Base-by-base conservation (phyloP, 2,329 filamentous ascomycete genomes). In the Monosporascus sp. region DNA sequence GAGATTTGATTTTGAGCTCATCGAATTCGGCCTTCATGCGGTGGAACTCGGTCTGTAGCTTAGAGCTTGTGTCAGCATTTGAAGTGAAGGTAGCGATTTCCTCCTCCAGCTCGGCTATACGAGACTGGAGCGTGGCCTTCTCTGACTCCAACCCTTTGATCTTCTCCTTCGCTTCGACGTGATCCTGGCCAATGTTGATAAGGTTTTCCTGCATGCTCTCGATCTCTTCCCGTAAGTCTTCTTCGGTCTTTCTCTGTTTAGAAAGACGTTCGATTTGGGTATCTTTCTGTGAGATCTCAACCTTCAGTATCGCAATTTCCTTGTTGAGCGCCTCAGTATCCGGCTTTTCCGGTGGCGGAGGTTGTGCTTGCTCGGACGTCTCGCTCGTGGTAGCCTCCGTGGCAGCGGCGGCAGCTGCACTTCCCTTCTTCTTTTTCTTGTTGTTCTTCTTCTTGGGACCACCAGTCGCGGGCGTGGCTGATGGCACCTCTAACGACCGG, bases 381-480 rank as follows among this genome's bases (percentile, higher is more conserved):
- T 75, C 71, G 40, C 63, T 69, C 3, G 67, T 56, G 5, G 72
- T 67, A 5, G 72, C 61, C 51, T 77, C 75, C 20, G 62, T 61
- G 7, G 65, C 56, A 6, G 64, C 48, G n/a, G 73, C 70, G 8
- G 76, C 71, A 7, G 71, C 68, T 7, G 69, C 69, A 58, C 81
- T 83, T 34, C 79, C 82, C 19, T 82, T 84, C 76, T 92, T 93
- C 80, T 95, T 96, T 76, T 93, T 96, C 68, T 90, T 90, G 59
- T 91, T 95, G 70, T 90, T 92, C 71, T 90, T 95, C 73, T 91
- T 93, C 55, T 79, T 82, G 56, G 76, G 76, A 0, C 64, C 53
- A 1, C 66, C 49, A 4, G 68, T 47, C 1, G 64, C 36, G 1
- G 69, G 38, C 1, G 65, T 50, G 1, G 69, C 44, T 4, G 69